These are phyloP conservation scores for Pseudonectria foliicola DNA, from an alignment of 2,329 filamentous ascomycete species.

Conservation along the genomic window DNA sequence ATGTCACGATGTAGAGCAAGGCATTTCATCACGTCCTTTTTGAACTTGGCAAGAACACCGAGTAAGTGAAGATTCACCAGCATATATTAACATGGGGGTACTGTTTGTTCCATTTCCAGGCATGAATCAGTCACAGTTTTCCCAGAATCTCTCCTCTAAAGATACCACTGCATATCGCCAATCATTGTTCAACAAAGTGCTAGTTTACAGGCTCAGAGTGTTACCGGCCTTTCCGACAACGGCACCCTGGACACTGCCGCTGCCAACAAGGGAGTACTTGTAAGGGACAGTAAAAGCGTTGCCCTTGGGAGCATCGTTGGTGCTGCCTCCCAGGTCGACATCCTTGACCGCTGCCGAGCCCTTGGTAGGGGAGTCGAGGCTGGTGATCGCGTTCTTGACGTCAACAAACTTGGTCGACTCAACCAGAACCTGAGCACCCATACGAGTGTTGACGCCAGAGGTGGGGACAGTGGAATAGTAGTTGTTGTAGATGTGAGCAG, in stretches of 20 bases:
- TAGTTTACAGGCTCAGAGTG: slow-evolving; percentile 27
- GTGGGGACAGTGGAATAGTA: slow-evolving; percentile 34
- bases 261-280: slow-evolving; percentile 38
- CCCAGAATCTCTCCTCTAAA: no score
- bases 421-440: slow-evolving; percentile 48
- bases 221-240: slow-evolving; percentile 34
- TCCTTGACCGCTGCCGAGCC: slow-evolving; percentile 36
- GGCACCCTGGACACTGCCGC: slow-evolving; percentile 36
- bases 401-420: slow-evolving; percentile 46
- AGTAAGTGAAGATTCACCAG: no score
- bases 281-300: slow-evolving; percentile 48
- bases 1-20: no score
- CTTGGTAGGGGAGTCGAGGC: slow-evolving; percentile 32
- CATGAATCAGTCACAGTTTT: no score
- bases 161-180: no score
- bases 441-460: slow-evolving; percentile 48
- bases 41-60: no score
- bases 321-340: slow-evolving; percentile 33
- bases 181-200: no score
- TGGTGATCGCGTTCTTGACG: slow-evolving; percentile 30
- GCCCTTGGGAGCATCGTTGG: slow-evolving; percentile 36
- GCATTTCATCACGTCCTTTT: no score
- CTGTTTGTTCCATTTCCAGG: no score
- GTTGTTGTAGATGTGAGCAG: slow-evolving; percentile 54
- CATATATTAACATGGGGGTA: no score